Conservation (phyloP, 352 stramenopile genomes). For the Globisporangium cystogenes region DNA sequence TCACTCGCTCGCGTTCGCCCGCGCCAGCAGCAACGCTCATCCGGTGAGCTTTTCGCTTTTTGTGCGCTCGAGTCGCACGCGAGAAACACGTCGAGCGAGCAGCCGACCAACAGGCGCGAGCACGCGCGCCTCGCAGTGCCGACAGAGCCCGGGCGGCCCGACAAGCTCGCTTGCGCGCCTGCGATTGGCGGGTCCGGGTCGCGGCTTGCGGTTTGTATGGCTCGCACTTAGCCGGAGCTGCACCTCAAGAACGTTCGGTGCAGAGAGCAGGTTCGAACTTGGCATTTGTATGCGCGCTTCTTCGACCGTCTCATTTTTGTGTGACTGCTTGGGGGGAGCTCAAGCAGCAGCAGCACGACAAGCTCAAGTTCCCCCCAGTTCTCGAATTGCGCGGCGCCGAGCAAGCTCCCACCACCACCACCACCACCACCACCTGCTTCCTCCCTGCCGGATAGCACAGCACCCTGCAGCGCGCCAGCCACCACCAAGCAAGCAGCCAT, state of each 20-base stretch:
- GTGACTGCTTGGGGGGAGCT: not conserved
- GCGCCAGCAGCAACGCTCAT: too few species aligned
- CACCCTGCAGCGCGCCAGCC: not conserved
- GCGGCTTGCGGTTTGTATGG: not conserved
- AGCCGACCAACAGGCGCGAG: not conserved
- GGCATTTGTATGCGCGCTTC: not conserved
- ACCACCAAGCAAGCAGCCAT: not conserved
- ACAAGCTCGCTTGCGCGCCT: not conserved
- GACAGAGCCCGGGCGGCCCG: not conserved
- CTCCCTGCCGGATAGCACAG: too few species aligned
- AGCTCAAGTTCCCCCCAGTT: slow-evolving; percentile 25
- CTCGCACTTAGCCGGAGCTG: not conserved
- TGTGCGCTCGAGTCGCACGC: not conserved
- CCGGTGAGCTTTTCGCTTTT: too few species aligned
- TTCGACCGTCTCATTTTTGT: not conserved
- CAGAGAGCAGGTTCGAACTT: not conserved
- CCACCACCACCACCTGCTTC: not conserved
- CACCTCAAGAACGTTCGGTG: slow-evolving; percentile 7
- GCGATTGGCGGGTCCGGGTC: not conserved
- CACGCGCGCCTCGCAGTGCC: not conserved
- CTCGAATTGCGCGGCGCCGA: slow-evolving; percentile 12
- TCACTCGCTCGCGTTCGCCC: too few species aligned
- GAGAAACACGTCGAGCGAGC: not conserved
- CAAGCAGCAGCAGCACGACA: too few species aligned
- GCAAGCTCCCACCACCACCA: slow-evolving; percentile 1